phyloP scores from a whole-genome alignment of 2,329 filamentous ascomycete species.

The Orbilia javanica region DNA sequence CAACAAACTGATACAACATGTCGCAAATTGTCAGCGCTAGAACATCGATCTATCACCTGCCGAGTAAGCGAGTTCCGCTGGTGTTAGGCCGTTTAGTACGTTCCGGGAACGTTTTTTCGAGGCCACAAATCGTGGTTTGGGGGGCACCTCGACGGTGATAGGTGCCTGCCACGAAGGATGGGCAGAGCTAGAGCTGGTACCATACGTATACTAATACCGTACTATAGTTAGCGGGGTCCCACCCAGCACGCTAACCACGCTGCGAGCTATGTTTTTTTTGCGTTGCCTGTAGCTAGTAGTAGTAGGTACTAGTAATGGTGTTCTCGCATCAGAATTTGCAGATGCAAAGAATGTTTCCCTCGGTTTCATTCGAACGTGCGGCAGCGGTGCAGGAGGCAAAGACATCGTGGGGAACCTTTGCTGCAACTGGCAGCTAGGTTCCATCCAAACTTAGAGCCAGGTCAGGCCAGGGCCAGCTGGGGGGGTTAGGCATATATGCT shows the following conservation, averaged over 20 bases:
- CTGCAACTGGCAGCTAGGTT: constrained; percentile 14
- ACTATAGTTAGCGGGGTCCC: background rate
- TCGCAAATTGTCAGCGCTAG: constrained; percentile 49
- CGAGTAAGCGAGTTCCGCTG: constrained; percentile 54
- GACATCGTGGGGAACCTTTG: constrained; percentile 12
- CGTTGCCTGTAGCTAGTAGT: constrained; percentile 39
- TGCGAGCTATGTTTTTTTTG: no score
- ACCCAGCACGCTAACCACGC: constrained; percentile 7
- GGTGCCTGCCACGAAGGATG: constrained; percentile 14
- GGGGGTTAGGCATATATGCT: constrained; percentile 20
- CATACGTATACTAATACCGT: no score
- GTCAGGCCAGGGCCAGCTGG: constrained; percentile 47
- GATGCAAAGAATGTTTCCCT: background rate
- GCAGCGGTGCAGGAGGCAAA: constrained; percentile 52
- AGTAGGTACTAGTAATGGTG: no score
- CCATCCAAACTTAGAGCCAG: constrained; percentile 32
- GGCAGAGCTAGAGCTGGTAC: no score
- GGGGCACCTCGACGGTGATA: constrained; percentile 19
- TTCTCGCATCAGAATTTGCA: constrained; percentile 26
- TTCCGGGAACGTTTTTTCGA: constrained; percentile 35
- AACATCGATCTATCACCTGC: constrained; percentile 30
- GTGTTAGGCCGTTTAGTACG: constrained; percentile 20
- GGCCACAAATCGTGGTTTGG: constrained; percentile 2
- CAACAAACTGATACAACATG: constrained; percentile 29
- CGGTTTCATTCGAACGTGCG: constrained; percentile 22